A percentile compares a stretch with the other conserved stretches of the same genome.
Conservation (phyloP, 257 asterid species). For the Jacaranda mimosifolia region DNA sequence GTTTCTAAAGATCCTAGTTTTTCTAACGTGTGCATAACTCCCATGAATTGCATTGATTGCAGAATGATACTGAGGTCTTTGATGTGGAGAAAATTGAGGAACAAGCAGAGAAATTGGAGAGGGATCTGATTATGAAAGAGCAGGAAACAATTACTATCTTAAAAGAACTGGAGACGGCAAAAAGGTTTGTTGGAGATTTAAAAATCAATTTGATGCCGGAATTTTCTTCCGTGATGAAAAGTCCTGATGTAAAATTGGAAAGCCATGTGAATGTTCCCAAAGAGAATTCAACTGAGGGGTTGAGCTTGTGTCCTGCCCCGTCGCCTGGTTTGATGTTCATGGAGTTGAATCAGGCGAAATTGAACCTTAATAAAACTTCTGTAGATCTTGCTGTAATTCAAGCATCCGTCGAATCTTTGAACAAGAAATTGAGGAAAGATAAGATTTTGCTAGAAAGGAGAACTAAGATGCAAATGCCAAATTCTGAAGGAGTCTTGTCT, state of each 20-base stretch:
- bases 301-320: slow-evolving; percentile 42
- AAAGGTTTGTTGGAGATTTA: slow-evolving; percentile 62
- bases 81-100: slow-evolving; percentile 65
- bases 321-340: slow-evolving; percentile 64
- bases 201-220: slow-evolving; percentile 65
- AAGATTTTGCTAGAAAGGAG: slow-evolving; percentile 43
- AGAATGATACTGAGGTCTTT: slow-evolving; percentile 49
- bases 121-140: slow-evolving; percentile 68
- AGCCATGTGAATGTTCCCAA: not conserved
- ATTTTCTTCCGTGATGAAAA: slow-evolving; percentile 46
- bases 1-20: too few species aligned
- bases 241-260: slow-evolving; percentile 27
- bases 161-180: slow-evolving; percentile 71
- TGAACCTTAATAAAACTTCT: slow-evolving; percentile 71
- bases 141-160: slow-evolving; percentile 69
- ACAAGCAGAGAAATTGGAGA: slow-evolving; percentile 63
- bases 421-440: slow-evolving; percentile 64
- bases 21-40: not conserved
- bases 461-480: slow-evolving; percentile 33
- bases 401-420: slow-evolving; percentile 83
- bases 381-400: slow-evolving; percentile 76
- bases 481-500: slow-evolving; percentile 26
- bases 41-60: slow-evolving; percentile 12
- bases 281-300: slow-evolving; percentile 35
- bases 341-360: slow-evolving; percentile 76